Conservation (phyloP, 164 flowering plant species). For the Tetracentron sinense region DNA sequence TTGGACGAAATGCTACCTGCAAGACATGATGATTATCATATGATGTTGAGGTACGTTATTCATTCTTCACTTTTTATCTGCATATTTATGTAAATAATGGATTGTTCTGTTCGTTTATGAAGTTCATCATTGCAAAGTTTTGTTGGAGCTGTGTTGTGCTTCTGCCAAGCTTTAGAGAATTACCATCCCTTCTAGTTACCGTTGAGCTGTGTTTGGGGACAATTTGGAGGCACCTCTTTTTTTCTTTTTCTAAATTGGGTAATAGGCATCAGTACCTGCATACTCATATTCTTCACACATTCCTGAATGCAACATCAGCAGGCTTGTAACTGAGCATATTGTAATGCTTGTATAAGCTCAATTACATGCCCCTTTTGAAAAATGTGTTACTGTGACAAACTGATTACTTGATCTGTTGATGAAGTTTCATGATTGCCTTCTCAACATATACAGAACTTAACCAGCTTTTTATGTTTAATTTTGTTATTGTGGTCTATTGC, state of each 20-base stretch:
- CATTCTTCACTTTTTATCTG: neutral
- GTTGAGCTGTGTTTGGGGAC: neutral
- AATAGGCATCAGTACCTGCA: too few relatives aligned
- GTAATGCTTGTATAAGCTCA: neutral
- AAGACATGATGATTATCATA: slow-evolving; percentile 80
- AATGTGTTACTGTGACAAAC: neutral
- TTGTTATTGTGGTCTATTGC: neutral
- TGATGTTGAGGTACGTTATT: slow-evolving; percentile 69
- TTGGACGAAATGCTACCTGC: slow-evolving; percentile 74
- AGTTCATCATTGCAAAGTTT: neutral
- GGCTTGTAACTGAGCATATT: neutral
- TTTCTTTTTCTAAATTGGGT: too few relatives aligned
- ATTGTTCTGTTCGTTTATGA: neutral
- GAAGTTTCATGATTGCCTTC: neutral
- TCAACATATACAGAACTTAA: neutral
- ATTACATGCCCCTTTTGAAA: neutral
- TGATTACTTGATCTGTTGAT: neutral
- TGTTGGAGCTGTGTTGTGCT: too few relatives aligned
- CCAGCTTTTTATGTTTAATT: neutral
- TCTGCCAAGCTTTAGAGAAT: too few relatives aligned
- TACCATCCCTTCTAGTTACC: too few relatives aligned
- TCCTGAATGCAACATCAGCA: too few relatives aligned
- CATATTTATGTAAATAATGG: neutral
- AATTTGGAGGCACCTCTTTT: too few relatives aligned
- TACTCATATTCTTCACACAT: too few relatives aligned